Conservation (phyloP, 768 basidiomycete species). For the Rhodosporidiobolus sp. region DNA sequence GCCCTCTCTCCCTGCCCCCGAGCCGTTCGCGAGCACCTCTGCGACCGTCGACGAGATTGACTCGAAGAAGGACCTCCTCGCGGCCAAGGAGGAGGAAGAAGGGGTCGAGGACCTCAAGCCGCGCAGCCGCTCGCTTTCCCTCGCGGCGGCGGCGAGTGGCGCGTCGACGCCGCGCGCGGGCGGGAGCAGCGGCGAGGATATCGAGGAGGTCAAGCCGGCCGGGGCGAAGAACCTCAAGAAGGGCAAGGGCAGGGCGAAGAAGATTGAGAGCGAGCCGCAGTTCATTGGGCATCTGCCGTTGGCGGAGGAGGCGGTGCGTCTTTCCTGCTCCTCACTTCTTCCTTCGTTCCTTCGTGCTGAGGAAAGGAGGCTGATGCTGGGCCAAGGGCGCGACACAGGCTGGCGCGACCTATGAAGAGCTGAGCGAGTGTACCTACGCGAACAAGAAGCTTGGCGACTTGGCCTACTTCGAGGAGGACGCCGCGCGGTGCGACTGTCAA, state of each 20-base stretch:
- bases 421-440: conserved; percentile 20
- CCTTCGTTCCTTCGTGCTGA: too few relatives aligned
- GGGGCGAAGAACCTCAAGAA: not conserved
- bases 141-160: too few relatives aligned
- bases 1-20: conserved; percentile 15
- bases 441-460: conserved; percentile 24
- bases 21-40: conserved; percentile 8
- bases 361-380: not conserved
- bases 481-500: conserved; percentile 90
- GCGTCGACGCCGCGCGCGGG: not conserved
- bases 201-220: conserved; percentile 2
- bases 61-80: not conserved
- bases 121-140: too few relatives aligned
- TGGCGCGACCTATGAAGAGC: conserved; percentile 47
- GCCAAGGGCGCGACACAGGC: conserved; percentile 44
- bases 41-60: not conserved
- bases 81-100: not conserved
- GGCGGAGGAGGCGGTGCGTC: conserved; percentile 62
- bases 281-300: conserved; percentile 76
- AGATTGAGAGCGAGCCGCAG: conserved; percentile 29
- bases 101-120: too few relatives aligned
- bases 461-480: conserved; percentile 60
- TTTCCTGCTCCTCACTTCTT: too few relatives aligned
- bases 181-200: conserved; percentile 1
- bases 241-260: conserved; percentile 17